Evolutionary conservation across 805 yeast species (phyloP).

Genomic region (Saccharomyces mikatae): DNA sequence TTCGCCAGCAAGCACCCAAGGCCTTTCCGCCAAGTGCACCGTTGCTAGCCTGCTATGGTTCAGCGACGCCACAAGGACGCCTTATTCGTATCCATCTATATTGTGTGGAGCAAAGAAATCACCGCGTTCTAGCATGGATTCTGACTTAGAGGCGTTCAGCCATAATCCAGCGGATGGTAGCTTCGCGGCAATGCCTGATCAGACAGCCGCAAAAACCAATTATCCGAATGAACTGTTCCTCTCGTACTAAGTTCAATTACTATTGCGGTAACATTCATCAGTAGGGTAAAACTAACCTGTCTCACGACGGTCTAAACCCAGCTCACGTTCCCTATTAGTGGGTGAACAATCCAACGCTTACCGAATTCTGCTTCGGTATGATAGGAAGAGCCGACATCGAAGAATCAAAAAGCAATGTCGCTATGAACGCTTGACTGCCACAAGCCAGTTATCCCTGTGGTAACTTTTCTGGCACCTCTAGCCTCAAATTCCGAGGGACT

Average conservation of each 20-base stretch:
- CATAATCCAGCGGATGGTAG: conserved; percentile 43
- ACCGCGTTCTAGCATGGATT: conserved; percentile 45
- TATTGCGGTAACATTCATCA: conserved; percentile 34
- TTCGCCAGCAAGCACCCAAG: conserved; percentile 36
- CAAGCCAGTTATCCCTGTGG: conserved; percentile 40
- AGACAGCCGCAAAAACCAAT: conserved; percentile 41
- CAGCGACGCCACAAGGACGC: conserved; percentile 35
- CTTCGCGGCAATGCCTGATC: conserved; percentile 42
- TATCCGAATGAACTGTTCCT: conserved; percentile 42
- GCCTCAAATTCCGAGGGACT: conserved; percentile 39
- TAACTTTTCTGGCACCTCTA: conserved; percentile 40
- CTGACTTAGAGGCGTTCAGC: conserved; percentile 46
- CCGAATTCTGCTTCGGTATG: conserved; percentile 44
- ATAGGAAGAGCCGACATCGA: conserved; percentile 45
- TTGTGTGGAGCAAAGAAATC: conserved; percentile 37
- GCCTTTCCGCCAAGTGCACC: conserved; percentile 35
- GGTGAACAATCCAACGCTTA: conserved; percentile 41
- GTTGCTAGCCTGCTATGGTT: conserved; percentile 36
- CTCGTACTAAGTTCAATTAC: conserved; percentile 40
- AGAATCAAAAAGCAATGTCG: conserved; percentile 42
- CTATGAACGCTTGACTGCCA: conserved; percentile 43
- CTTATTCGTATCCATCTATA: conserved; percentile 37
- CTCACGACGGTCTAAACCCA: conserved; percentile 39
- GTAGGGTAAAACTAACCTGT: conserved; percentile 40
- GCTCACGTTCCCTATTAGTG: conserved; percentile 41